These are phyloP conservation scores for Asparagopsis taxiformis DNA, from an alignment of 31 red algal species.

Conservation along the genomic window DNA sequence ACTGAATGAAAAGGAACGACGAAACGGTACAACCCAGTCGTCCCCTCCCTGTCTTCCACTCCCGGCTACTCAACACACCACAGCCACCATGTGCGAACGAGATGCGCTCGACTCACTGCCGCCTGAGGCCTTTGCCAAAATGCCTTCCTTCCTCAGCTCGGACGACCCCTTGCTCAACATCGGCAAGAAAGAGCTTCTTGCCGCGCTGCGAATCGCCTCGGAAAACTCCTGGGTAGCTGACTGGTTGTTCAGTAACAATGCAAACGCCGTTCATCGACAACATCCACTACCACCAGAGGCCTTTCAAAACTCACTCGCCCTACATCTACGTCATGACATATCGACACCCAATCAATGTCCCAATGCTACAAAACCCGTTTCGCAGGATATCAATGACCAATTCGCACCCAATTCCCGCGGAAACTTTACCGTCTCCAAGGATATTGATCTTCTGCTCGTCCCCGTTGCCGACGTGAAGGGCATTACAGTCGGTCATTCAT, in stretches of 20 bases:
- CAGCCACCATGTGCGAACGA: too few species aligned
- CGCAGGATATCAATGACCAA: background rate
- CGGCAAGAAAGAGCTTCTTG: conserved; percentile 32
- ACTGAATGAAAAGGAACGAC: too few species aligned
- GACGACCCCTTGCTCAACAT: conserved; percentile 42
- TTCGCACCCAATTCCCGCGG: background rate
- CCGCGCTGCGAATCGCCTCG: conserved; percentile 23
- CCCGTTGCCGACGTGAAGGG: conserved; percentile 27
- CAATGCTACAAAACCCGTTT: background rate
- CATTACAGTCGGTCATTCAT: conserved; percentile 53
- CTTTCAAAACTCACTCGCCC: conserved; percentile 49
- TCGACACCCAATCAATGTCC: conserved; percentile 16
- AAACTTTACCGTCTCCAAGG: conserved; percentile 35
- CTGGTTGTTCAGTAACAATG: conserved; percentile 35
- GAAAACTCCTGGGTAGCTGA: conserved; percentile 55
- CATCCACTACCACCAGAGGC: conserved; percentile 34
- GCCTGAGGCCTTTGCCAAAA: too few species aligned
- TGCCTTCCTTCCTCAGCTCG: conserved; percentile 22
- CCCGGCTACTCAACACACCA: too few species aligned
- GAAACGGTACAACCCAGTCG: too few species aligned
- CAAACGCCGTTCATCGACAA: conserved; percentile 27
- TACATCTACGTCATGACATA: conserved; percentile 56
- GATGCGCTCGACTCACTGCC: too few species aligned
- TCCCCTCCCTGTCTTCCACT: too few species aligned
- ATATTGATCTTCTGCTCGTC: conserved; percentile 48